These are phyloP conservation scores for Gossypium bickii DNA, from an alignment of 345 rosid genomes.

Conservation along the genomic window DNA sequence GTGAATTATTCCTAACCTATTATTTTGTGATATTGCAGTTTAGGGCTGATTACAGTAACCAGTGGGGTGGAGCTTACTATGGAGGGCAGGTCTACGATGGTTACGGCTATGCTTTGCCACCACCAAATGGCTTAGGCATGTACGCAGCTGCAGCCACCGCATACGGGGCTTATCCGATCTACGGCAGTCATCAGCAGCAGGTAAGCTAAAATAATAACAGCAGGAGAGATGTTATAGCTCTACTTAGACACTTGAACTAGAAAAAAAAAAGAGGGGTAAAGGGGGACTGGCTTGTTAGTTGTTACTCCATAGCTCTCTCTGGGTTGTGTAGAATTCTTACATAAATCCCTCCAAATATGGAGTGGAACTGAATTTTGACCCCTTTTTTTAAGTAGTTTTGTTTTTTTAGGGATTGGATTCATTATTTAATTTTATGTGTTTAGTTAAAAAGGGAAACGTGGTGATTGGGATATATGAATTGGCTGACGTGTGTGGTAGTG, in stretches of 20 bases:
- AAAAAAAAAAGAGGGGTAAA: conserved; percentile 13
- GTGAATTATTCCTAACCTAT: neutral
- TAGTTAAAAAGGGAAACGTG: conserved; percentile 17
- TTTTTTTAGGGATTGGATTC: conserved; percentile 36
- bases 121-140: conserved; percentile 74
- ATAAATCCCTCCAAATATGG: conserved; percentile 44
- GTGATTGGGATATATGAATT: conserved; percentile 21
- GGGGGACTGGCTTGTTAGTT: conserved; percentile 24
- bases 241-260: conserved; percentile 21
- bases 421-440: conserved; percentile 22
- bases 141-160: conserved; percentile 37
- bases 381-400: conserved; percentile 26
- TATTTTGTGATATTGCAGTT: conserved; percentile 37
- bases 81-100: conserved; percentile 82
- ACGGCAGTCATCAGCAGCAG: conserved; percentile 87
- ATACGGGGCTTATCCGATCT: conserved; percentile 74
- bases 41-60: conserved; percentile 68
- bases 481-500: neutral
- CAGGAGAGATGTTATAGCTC: conserved; percentile 15
- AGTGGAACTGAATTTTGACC: conserved; percentile 67
- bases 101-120: conserved; percentile 71
- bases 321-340: conserved; percentile 35
- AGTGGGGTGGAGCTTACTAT: conserved; percentile 71
- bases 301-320: conserved; percentile 14
- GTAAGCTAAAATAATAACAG: conserved; percentile 61